Base-by-base conservation (phyloP, 192 early-diverging fungal species). In the Coemansia sp. region DNA sequence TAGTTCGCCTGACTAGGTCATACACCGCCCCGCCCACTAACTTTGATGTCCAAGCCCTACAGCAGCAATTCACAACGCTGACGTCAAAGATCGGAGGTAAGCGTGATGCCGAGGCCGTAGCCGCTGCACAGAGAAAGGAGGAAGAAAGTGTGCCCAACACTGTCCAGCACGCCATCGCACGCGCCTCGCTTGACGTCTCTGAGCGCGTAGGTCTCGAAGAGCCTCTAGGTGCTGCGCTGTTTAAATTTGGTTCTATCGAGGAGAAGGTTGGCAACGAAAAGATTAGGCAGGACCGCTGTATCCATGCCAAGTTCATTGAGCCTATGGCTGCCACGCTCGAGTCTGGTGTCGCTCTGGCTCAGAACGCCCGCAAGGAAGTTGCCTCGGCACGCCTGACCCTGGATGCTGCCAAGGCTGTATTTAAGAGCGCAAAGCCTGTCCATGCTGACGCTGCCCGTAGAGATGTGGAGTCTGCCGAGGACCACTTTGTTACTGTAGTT, bases 401-500 rank as follows among this genome's bases (percentile, higher is more conserved):
- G 76, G 97, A 99, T 79, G 89, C 94, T 5, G 89, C 89, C 66
- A 95, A 97, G 76, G 82, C 88, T 5, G 82, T 87, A 25, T 88
- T 95, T 62, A 89, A 93, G 78, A 84, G 87, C 19, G 90, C 92
- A 1, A 76, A 76, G 29, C 88, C 94, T 10, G 89, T 91, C 36
- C 76, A 79, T 31, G 89, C 87, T 8, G 95, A 97, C 41, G 89
- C 83, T 36, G 87, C 87, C 25, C 87, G 94, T 27, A 71, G 87
- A 5, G 94, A 97, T 62, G 92, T 97, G n/a, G 93, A 95, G 73
- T 83, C 89, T 39, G 90, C 94, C 17, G 95, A 99, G 78, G 97
- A 98, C 85, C 89, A 91, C 61, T 98, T 98, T 88, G 94, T 98
- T 7, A 92, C 91, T 14, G 91, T 93, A 6, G 91, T 99, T 31